These are phyloP conservation scores for Sisymbrium irio DNA, from an alignment of 345 rosid species.

Conservation along the genomic window DNA sequence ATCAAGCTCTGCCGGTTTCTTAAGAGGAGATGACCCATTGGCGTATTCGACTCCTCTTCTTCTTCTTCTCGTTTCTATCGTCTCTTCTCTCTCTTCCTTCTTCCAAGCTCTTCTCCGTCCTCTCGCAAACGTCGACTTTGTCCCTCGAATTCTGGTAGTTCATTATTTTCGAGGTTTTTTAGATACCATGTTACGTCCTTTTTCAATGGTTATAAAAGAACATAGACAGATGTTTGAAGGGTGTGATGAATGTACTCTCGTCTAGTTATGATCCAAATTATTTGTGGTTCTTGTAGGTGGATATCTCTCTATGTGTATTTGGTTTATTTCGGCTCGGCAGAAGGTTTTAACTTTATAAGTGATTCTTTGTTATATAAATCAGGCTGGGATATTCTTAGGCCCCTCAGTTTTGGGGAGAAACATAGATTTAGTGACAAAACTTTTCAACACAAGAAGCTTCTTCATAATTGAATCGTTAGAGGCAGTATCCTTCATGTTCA, in stretches of 20 bases:
- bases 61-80: slow-evolving; percentile 29
- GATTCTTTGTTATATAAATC: neutral
- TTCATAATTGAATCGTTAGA: slow-evolving; percentile 26
- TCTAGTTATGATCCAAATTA: too few species aligned
- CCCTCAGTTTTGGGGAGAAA: slow-evolving; percentile 31
- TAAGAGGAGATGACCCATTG: neutral
- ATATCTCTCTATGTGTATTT: neutral
- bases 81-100: slow-evolving; percentile 23
- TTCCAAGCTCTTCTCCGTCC: slow-evolving; percentile 38
- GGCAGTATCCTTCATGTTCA: slow-evolving; percentile 28
- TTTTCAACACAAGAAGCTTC: slow-evolving; percentile 26
- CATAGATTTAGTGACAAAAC: neutral
- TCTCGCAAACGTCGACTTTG: slow-evolving; percentile 24
- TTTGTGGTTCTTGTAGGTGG: too few species aligned
- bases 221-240: neutral
- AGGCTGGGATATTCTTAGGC: slow-evolving; percentile 45
- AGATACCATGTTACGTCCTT: too few species aligned
- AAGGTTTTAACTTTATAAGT: too few species aligned
- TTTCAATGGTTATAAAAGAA: neutral
- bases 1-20: slow-evolving; percentile 1
- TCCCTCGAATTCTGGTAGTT: slow-evolving; percentile 39
- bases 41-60: slow-evolving; percentile 24
- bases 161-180: neutral
- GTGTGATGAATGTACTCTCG: neutral
- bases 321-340: too few species aligned